phyloP scores from a whole-genome alignment of 192 early-diverging fungal genomes.

The Ramicandelaber brevisporus region DNA sequence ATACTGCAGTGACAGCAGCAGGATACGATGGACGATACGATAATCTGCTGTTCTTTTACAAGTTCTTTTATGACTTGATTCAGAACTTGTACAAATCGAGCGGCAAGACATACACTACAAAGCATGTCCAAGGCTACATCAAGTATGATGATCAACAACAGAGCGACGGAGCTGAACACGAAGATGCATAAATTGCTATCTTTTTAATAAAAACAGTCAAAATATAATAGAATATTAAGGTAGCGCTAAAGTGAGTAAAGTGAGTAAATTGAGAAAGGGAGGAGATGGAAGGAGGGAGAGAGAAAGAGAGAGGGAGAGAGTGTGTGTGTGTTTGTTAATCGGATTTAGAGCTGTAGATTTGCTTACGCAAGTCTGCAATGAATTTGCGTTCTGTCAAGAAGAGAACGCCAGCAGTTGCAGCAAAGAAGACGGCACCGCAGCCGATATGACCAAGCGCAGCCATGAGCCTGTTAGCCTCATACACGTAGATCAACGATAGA shows the following conservation, averaged over 20 bases:
- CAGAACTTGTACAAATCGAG: slow-evolving; percentile 47
- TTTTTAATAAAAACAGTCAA: background rate
- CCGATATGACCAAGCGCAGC: background rate
- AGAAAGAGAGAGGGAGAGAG: too few species aligned
- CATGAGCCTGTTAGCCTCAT: background rate
- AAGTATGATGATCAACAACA: slow-evolving; percentile 12
- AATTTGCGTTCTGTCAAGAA: slow-evolving; percentile 12
- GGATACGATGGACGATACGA: slow-evolving; percentile 60
- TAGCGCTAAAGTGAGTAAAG: slow-evolving; percentile 5
- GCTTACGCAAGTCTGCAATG: too few species aligned
- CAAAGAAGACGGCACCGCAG: background rate
- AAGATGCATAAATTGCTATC: background rate
- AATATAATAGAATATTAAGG: background rate
- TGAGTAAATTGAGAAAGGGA: too few species aligned
- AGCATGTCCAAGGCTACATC: slow-evolving; percentile 29
- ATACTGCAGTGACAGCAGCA: slow-evolving; percentile 3
- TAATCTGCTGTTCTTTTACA: slow-evolving; percentile 75
- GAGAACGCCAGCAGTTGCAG: background rate
- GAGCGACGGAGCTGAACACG: background rate
- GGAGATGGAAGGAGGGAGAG: too few species aligned
- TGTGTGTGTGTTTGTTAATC: too few species aligned
- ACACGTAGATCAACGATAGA: slow-evolving; percentile 4
- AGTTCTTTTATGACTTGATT: slow-evolving; percentile 66
- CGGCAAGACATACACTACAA: slow-evolving; percentile 23
- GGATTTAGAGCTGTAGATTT: too few species aligned